Conservation (phyloP, 2,329 filamentous ascomycete genomes). For the Aspergillus sp. region DNA sequence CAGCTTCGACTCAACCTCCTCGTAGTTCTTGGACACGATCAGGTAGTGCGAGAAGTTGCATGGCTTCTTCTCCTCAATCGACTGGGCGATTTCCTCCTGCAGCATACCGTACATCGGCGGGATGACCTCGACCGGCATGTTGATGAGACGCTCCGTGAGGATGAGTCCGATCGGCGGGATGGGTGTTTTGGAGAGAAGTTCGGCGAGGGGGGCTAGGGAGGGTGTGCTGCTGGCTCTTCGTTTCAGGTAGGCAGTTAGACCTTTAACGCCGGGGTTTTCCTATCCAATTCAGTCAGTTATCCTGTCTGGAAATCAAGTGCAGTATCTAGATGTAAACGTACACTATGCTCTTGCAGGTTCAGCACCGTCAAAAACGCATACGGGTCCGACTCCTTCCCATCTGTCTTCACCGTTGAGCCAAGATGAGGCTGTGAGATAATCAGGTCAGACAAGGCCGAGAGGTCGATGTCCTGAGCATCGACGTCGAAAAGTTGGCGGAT, state of each 20-base stretch:
- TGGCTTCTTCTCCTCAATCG: slow-evolving; percentile 84
- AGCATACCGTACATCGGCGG: slow-evolving; percentile 96
- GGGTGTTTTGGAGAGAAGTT: slow-evolving; percentile 56
- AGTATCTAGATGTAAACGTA: slow-evolving; percentile 23
- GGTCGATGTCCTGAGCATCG: slow-evolving; percentile 80
- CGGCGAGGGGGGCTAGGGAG: slow-evolving; percentile 56
- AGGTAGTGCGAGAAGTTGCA: slow-evolving; percentile 94
- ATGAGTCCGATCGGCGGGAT: slow-evolving; percentile 74
- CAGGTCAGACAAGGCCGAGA: slow-evolving; percentile 81
- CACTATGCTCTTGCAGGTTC: slow-evolving; percentile 74
- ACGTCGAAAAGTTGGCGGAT: slow-evolving; percentile 89
- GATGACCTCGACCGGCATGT: slow-evolving; percentile 90
- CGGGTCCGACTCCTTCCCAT: slow-evolving; percentile 86
- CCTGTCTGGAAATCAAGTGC: not conserved
- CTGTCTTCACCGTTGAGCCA: slow-evolving; percentile 95
- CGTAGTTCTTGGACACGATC: slow-evolving; percentile 87
- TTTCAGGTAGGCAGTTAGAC: slow-evolving; percentile 70
- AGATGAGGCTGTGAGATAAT: slow-evolving; percentile 84
- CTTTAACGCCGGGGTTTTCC: slow-evolving; percentile 69
- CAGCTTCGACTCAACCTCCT: slow-evolving; percentile 78
- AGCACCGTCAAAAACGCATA: slow-evolving; percentile 90
- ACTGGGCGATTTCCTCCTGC: slow-evolving; percentile 83
- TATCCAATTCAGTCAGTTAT: slow-evolving; percentile 25
- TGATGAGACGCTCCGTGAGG: slow-evolving; percentile 90
- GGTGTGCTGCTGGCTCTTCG: slow-evolving; percentile 54